phyloP scores from a whole-genome alignment of 768 basidiomycete genomes.

The Stropharia rugosoannulata region DNA sequence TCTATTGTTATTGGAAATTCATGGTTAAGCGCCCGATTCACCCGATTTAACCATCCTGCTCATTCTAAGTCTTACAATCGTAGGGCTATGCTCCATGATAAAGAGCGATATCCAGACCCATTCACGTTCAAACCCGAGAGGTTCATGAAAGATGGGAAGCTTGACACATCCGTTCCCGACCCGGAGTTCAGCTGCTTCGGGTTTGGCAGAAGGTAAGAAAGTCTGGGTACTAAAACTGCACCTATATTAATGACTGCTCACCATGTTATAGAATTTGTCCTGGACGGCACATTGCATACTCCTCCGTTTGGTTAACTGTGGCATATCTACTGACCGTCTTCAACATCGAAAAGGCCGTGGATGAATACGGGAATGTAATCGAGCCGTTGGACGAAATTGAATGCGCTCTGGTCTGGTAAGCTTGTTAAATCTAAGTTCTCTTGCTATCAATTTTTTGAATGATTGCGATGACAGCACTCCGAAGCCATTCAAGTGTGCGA shows the following conservation, averaged over 20 bases:
- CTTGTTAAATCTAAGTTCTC: neutral
- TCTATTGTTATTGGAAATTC: conserved; percentile 30
- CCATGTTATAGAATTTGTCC: conserved; percentile 17
- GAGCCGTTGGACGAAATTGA: conserved; percentile 15
- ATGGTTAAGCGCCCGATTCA: conserved; percentile 19
- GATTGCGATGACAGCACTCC: neutral
- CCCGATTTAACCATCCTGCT: too few species aligned
- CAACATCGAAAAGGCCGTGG: conserved; percentile 20
- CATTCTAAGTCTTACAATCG: neutral
- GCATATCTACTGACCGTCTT: conserved; percentile 24
- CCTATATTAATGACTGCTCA: neutral
- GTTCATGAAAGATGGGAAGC: conserved; percentile 28
- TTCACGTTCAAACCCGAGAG: conserved; percentile 41
- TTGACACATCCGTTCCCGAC: conserved; percentile 24
- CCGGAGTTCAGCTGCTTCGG: conserved; percentile 28
- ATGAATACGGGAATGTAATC: conserved; percentile 15
- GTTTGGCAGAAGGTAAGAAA: conserved; percentile 27
- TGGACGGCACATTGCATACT: conserved; percentile 21
- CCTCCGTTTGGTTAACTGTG: conserved; percentile 20
- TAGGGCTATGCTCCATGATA: conserved; percentile 44
- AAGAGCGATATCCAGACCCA: conserved; percentile 37
- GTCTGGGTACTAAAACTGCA: neutral
- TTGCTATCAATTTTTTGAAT: neutral
- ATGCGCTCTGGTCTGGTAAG: conserved; percentile 18
- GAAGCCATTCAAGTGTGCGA: neutral